Conservation (phyloP, 441 rosid species). For the Hura crepitans region DNA sequence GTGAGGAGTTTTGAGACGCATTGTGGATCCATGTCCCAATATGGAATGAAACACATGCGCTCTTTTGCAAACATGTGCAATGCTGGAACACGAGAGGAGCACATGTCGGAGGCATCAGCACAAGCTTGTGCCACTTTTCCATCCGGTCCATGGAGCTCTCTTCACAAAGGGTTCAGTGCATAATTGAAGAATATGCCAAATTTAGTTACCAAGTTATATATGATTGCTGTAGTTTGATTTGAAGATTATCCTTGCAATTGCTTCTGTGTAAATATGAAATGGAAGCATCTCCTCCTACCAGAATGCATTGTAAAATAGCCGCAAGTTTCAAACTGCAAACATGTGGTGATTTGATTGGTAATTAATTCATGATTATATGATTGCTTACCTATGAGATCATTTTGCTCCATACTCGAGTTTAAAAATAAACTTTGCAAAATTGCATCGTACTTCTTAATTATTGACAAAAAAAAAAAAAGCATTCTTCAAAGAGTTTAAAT, state of each 20-base stretch:
- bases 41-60: conserved; percentile 97
- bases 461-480: no score
- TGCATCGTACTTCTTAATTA: no score
- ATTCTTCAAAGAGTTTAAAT: no score
- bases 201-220: neutral
- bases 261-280: conserved; percentile 23
- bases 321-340: neutral
- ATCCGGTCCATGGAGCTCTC: conserved; percentile 74
- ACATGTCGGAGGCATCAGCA: conserved; percentile 74
- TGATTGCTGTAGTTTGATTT: neutral
- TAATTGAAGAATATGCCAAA: conserved; percentile 26
- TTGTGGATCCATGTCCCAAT: conserved; percentile 81
- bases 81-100: conserved; percentile 50
- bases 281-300: neutral
- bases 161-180: conserved; percentile 69
- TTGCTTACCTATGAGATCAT: no score
- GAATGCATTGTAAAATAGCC: conserved; percentile 17
- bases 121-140: conserved; percentile 71
- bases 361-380: neutral
- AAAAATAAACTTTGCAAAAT: no score
- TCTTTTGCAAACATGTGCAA: conserved; percentile 86
- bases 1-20: conserved; percentile 74
- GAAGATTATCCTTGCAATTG: conserved; percentile 9
- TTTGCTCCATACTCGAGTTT: no score
- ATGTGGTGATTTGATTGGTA: neutral